Percentiles rank a stretch among this genome's conserved stretches.
phyloP scores from a whole-genome alignment of 2,329 filamentous ascomycete species.

The Colletotrichum tamarilloi region DNA sequence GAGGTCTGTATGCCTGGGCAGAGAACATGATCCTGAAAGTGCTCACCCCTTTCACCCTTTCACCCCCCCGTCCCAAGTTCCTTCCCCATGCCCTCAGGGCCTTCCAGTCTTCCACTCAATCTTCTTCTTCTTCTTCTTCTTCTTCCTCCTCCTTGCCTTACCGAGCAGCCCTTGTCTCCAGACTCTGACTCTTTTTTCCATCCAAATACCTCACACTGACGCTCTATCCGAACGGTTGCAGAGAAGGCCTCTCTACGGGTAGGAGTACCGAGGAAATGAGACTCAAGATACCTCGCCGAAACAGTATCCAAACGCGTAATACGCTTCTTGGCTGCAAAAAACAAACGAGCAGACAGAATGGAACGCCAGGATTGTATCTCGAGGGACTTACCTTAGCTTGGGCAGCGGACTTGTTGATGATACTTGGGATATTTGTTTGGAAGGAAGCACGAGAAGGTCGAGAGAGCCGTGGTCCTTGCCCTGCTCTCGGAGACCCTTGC shows the following conservation, averaged over 20 bases:
- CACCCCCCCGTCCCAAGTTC: not conserved
- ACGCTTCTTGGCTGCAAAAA: no score
- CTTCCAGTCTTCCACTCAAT: conserved; percentile 24
- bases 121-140: not conserved
- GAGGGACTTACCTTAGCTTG: no score
- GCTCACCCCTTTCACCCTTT: not conserved
- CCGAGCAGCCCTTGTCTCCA: conserved; percentile 1
- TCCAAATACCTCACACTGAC: not conserved
- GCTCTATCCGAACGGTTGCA: no score
- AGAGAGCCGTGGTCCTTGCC: not conserved
- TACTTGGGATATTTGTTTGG: no score
- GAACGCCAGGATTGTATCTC: no score
- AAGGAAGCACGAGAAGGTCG: no score
- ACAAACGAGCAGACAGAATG: no score
- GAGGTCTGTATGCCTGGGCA: not conserved
- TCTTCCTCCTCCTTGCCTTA: conserved; percentile 6
- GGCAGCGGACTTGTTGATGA: no score
- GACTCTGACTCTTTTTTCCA: not conserved
- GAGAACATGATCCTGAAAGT: not conserved
- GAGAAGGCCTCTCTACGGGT: no score
- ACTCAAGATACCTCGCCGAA: not conserved
- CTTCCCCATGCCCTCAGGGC: not conserved
- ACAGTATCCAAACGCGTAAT: no score
- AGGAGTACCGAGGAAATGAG: not conserved
- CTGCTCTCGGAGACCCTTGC: not conserved